Evolutionary conservation across 345 rosid genomes (phyloP), one percentile per base, ranked within the genome.

Genomic region (Gossypium sturtianum): DNA sequence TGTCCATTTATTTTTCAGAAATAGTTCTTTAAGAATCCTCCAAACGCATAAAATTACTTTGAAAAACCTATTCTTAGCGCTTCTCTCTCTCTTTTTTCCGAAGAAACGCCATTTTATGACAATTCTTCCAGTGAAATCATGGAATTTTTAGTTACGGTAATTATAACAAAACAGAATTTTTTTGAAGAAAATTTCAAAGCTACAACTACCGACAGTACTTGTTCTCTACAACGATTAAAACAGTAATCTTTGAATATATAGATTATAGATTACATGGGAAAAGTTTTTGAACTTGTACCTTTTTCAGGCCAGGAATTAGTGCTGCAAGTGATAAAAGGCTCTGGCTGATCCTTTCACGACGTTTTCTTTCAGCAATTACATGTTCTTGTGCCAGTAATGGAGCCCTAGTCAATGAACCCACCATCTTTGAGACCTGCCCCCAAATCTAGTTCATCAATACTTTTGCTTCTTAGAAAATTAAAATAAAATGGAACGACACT

Each of bases 291-390:
- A 43, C 9, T 47, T 38, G 15, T 70, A 89, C 93, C 93, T 91
- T 93, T 61, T 86, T 89, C 2, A 89, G 89, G 23, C 90, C 97
- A 3, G 97, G 98, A 75, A 93, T 81, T 23, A 93, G 80, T 60
- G 90, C 81, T 0, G 94, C 88, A 59, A 93, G 93, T 62, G 93
- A 87, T 19, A 91, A 83, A 69, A 93, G 85, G 6, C 82, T 81
- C 78, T 89, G 87, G 74, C 84, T 84, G 56, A 89, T 90, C 82
- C 81, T 86, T 75, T 91, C 92, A 23, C 98, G 86, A 2, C 98
- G 86, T 71, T 91, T 91, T 80, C 97, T 79, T 80, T 93, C 98
- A 1, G 98, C 94, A 20, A 91, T 61, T 12, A 93, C 88, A 77
- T 93, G 97, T 59, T 93, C 98, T 77, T 85, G 85, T 7, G 91